Evolutionary conservation across 805 yeast genomes (phyloP).

Genomic region (Maudiozyma pseudohumilis): DNA sequence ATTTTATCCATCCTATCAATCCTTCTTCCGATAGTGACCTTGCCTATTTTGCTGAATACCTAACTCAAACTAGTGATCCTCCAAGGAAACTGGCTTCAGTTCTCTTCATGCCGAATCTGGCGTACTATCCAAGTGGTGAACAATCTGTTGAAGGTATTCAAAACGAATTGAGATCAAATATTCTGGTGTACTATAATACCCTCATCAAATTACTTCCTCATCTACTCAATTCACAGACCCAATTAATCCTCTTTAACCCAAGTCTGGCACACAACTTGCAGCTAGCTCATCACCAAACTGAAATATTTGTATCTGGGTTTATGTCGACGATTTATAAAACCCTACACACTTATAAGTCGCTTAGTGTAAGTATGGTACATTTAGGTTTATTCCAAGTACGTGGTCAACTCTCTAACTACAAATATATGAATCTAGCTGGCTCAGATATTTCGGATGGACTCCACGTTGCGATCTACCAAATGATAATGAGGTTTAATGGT

Average conservation of each 20-base stretch:
- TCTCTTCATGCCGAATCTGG: slow-evolving; percentile 26
- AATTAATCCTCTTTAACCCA: slow-evolving; percentile 24
- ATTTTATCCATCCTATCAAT: slow-evolving; percentile 17
- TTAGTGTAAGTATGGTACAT: slow-evolving; percentile 16
- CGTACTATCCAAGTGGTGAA: slow-evolving; percentile 25
- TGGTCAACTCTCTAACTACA: slow-evolving; percentile 27
- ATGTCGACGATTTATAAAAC: slow-evolving; percentile 15
- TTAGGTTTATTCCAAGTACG: slow-evolving; percentile 24
- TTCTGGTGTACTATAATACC: slow-evolving; percentile 16
- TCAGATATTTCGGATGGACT: slow-evolving; percentile 17
- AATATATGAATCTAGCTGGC: slow-evolving; percentile 19
- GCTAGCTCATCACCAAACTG: slow-evolving; percentile 20
- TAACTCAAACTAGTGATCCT: slow-evolving; percentile 5
- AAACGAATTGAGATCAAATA: slow-evolving; percentile 19
- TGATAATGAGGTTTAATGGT: slow-evolving; percentile 20
- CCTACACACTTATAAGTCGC: slow-evolving; percentile 8
- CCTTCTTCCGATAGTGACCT: slow-evolving; percentile 18
- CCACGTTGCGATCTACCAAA: slow-evolving; percentile 20
- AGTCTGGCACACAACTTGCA: slow-evolving; percentile 21
- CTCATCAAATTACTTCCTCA: slow-evolving; percentile 18
- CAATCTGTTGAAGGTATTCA: slow-evolving; percentile 14
- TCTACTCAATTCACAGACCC: slow-evolving; percentile 11
- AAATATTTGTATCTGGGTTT: slow-evolving; percentile 22
- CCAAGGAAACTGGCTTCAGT: slow-evolving; percentile 17
- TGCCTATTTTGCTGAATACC: slow-evolving; percentile 12